phyloP scores from a whole-genome alignment of 257 asterid species.

The Haberlea rhodopensis region DNA sequence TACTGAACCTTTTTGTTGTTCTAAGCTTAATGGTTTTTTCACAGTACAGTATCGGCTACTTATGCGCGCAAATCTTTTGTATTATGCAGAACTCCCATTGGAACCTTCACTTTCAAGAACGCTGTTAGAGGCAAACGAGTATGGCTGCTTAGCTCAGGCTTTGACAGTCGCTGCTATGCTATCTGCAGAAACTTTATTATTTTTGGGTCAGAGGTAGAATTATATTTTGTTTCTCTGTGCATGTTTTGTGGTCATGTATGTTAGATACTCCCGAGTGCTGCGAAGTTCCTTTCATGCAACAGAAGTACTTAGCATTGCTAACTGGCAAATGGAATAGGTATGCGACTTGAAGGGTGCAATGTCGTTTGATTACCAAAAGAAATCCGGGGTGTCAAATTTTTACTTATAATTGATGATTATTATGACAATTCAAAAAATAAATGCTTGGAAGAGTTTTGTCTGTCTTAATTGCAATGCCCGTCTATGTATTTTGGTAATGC shows the following conservation, averaged over 20 bases:
- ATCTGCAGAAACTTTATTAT: constrained; percentile 87
- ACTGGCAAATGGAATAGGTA: neutral
- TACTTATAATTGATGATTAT: neutral
- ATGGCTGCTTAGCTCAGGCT: constrained; percentile 80
- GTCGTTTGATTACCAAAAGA: neutral
- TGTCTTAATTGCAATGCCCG: neutral
- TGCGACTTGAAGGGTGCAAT: neutral
- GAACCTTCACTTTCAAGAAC: constrained; percentile 98
- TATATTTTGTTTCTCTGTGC: constrained; percentile 12
- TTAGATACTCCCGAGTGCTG: neutral
- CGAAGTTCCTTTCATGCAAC: neutral
- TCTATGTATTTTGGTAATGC: neutral
- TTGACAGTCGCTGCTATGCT: constrained; percentile 91
- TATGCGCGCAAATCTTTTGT: constrained; percentile 22
- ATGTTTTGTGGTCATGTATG: constrained; percentile 17
- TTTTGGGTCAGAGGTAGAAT: constrained; percentile 63
- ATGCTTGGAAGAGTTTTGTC: constrained; percentile 1
- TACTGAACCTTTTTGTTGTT: neutral
- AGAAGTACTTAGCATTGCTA: neutral
- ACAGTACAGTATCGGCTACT: neutral
- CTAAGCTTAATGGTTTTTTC: neutral
- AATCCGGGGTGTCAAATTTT: neutral
- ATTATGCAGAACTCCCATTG: constrained; percentile 85
- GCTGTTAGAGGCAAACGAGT: constrained; percentile 83
- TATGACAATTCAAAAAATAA: neutral